phyloP scores from a whole-genome alignment of 192 early-diverging fungal genomes.

The Coemansia sp. region DNA sequence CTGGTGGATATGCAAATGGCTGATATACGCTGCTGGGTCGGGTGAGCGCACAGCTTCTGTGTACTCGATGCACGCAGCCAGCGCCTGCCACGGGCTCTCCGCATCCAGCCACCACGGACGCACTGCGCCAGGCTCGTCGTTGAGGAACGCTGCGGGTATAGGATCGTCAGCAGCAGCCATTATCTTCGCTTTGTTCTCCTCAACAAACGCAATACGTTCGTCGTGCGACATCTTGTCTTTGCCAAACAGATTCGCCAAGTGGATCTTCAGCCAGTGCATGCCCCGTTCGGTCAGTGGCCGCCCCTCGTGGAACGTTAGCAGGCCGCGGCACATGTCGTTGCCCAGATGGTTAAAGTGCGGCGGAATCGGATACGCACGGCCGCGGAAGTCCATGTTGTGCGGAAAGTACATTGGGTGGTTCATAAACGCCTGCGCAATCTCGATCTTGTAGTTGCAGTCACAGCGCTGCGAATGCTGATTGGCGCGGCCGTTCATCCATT shows the following conservation, averaged over 20 bases:
- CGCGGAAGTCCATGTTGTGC: constrained; percentile 96
- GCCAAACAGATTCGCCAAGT: constrained; percentile 88
- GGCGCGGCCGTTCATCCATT: constrained; percentile 60
- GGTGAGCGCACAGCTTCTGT: constrained; percentile 69
- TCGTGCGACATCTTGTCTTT: constrained; percentile 89
- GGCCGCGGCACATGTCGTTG: constrained; percentile 92
- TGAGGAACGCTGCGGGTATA: constrained; percentile 48
- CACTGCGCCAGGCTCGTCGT: constrained; percentile 48
- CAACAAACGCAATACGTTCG: constrained; percentile 74
- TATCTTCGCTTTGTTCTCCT: constrained; percentile 76
- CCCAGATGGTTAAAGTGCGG: constrained; percentile 94
- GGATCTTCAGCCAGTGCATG: constrained; percentile 92
- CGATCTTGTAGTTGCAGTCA: constrained; percentile 92
- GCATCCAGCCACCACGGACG: constrained; percentile 85
- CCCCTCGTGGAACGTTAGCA: constrained; percentile 80
- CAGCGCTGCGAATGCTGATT: constrained; percentile 87
- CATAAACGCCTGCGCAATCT: constrained; percentile 87
- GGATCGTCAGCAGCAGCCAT: constrained; percentile 83
- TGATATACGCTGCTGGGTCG: constrained; percentile 69
- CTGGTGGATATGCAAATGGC: constrained; percentile 86
- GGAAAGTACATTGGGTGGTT: constrained; percentile 93
- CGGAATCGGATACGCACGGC: constrained; percentile 96
- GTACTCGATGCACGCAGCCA: constrained; percentile 87
- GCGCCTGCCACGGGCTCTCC: constrained; percentile 91
- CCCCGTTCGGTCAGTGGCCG: constrained; percentile 79